phyloP scores from a whole-genome alignment of 2,329 filamentous ascomycete species.

The Lojkania enalia region DNA sequence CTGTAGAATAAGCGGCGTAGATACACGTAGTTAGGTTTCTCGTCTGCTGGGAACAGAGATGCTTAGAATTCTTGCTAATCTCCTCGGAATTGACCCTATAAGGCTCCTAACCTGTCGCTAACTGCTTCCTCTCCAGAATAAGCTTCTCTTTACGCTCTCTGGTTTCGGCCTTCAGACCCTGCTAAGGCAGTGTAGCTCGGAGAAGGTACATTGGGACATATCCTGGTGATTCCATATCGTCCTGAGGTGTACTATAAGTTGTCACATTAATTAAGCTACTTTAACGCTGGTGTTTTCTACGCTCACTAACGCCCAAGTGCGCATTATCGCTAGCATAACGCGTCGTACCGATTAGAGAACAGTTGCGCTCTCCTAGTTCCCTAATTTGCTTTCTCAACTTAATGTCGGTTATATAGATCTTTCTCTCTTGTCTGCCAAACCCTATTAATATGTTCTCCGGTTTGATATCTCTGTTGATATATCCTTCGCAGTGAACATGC shows the following conservation, averaged over 20 bases:
- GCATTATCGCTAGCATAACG: conserved; percentile 26
- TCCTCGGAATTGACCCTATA: conserved; percentile 11
- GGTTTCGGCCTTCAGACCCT: conserved; percentile 21
- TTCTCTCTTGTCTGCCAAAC: conserved; percentile 18
- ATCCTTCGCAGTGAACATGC: conserved; percentile 69
- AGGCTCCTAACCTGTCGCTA: conserved; percentile 7
- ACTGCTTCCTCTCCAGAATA: conserved; percentile 18
- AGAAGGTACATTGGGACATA: conserved; percentile 33
- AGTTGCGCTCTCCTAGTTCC: conserved; percentile 10
- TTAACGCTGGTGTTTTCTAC: conserved; percentile 6
- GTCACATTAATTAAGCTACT: conserved; percentile 11
- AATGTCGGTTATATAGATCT: conserved; percentile 20
- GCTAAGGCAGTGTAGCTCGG: conserved; percentile 30
- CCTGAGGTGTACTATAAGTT: conserved; percentile 25
- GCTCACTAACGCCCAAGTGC: conserved; percentile 20
- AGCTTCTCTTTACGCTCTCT: conserved; percentile 19
- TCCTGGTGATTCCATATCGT: conserved; percentile 33
- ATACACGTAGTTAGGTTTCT: conserved; percentile 14
- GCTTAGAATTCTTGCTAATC: conserved; percentile 18
- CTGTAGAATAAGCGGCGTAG: conserved; percentile 16
- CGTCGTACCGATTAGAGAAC: conserved; percentile 18
- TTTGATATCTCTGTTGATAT: conserved; percentile 89
- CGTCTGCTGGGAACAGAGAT: conserved; percentile 8
- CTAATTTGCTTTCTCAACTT: conserved; percentile 15
- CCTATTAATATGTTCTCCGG: conserved; percentile 77